Percentiles rank a stretch among this genome's conserved stretches.
Conservation (phyloP, 169 alveolate genomes). For the Cyclospora cayetanensis region DNA sequence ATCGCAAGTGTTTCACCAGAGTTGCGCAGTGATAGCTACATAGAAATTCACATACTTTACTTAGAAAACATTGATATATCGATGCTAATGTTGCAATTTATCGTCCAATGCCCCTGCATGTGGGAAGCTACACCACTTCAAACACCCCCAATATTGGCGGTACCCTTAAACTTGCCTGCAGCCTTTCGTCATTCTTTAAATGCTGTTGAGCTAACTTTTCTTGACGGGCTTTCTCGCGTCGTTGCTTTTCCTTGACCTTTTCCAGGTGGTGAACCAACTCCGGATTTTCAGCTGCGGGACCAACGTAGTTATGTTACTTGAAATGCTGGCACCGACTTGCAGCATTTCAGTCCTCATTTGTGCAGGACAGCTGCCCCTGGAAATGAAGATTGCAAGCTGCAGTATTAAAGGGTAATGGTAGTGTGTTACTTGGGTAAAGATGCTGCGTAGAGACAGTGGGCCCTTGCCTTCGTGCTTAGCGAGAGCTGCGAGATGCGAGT, state of each 20-base stretch:
- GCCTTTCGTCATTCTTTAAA: constrained; percentile 69
- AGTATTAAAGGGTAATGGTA: not conserved
- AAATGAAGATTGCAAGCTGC: not conserved
- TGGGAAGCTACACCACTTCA: too few relatives aligned
- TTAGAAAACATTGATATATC: too few relatives aligned
- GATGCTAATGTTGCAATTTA: too few relatives aligned
- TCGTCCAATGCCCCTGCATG: too few relatives aligned
- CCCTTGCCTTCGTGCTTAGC: constrained; percentile 67
- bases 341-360: not conserved
- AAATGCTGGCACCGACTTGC: not conserved
- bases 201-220: constrained; percentile 68
- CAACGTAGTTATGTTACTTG: not conserved
- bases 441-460: not conserved
- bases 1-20: not conserved
- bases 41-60: too few relatives aligned
- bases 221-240: constrained; percentile 72
- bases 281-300: constrained; percentile 66
- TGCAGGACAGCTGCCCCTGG: not conserved
- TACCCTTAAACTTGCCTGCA: constrained; percentile 28
- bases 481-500: constrained; percentile 56
- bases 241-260: constrained; percentile 67
- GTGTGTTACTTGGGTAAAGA: not conserved
- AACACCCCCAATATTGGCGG: not conserved
- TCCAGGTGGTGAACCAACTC: constrained; percentile 62
- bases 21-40: constrained; percentile 36